Base-by-base conservation (phyloP, 2,329 filamentous ascomycete genomes). In the Neopestalotiopsis sp. region DNA sequence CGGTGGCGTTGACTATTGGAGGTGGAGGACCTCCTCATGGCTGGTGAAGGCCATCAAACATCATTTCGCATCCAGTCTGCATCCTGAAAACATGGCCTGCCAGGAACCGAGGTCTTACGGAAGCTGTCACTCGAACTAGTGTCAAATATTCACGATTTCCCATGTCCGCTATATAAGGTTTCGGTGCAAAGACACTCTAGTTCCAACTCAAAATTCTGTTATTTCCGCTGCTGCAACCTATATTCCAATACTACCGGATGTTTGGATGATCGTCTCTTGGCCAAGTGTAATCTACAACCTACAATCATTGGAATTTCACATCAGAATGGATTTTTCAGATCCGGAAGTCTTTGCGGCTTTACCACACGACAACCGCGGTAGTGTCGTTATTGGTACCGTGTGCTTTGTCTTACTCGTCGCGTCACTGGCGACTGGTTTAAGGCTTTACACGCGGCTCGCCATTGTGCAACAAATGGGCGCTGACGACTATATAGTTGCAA, bases 371-470 rank as follows among this genome's bases (percentile, higher is more conserved):
- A 63, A 63, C n/a, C 30, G 60, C 6, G 60, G 32, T 14, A 38
- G 38, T 20, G 60, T 63, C 14, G 32, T 63, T 5, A 14, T 63
- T 30, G 38, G 13, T 12, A 40, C 30, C 12, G 38, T 63, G 10
- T 38, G 32, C 30, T 38, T 63, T 24, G 30, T 38, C 20, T 10
- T 63, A 12, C 12, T 34, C 6, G 14, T 63, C 7, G 38, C 60
- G 30, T 32, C 60, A 4, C n/a, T 38, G 24, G 34, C 42, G 40
- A 38, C 32, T 14, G 62, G 24, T 5, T 3, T 49, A 13, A 24
- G 62, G 13, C 14, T 65, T 12, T 65, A 65, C 14, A 65, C 62
- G 3, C 17, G 62, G 42, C n/a, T 38, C 13, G 42, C 45, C 62
- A 49, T 65, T 32, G 38, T 65, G 3, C 38, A 30, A 28, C 38